Base-by-base conservation (phyloP, 495 filamentous ascomycete species). In the Lasiosphaeris hirsuta region DNA sequence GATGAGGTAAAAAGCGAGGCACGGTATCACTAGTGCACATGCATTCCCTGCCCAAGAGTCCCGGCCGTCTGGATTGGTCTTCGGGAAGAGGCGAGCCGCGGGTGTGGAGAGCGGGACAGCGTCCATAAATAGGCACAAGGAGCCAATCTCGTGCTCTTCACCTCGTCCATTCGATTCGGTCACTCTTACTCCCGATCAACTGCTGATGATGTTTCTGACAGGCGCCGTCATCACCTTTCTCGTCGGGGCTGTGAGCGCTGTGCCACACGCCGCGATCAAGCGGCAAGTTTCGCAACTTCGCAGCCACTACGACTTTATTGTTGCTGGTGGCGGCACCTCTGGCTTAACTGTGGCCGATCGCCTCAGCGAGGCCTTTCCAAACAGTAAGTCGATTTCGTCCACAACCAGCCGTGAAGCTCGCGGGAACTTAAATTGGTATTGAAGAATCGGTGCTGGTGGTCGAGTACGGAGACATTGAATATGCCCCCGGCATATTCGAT, bases 401-500 rank as follows among this genome's bases (percentile, higher is more conserved):
- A n/a, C 9, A 34, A 6, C 17, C 15, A 15, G 4, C 5, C 10
- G 3, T 53, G n/a, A 2, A 5, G 18, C 19, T 15, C 35, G 10
- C 10, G 8, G 2, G 51, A n/a, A 39, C 18, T 18, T 23, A 3
- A 41, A 36, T 3, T 2, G 10, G n/a, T n/a, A n/a, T n/a, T n/a
- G 17, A 37, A 79, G 76, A 70, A 61, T 70, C 62, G 1, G 70
- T 78, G 0, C 69, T 79, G 1, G 69, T 78, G 1, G 63, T 78
- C 34, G 76, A 78, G 57, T 75, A 75, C 51, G 76, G 77, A 17
- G 57, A 65, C n/a, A 43, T 78, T 54, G 54, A 63, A 19, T 58
- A 57, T 23, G 47, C 60, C 11, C 59, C 60, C 0, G 60, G 63
- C 1, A 23, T 14, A 8, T 65, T 69, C 33, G 66, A 69, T 39